Evolutionary conservation across 176 grass and related monocot species (phyloP).

Genomic region (Eleusine coracana): DNA sequence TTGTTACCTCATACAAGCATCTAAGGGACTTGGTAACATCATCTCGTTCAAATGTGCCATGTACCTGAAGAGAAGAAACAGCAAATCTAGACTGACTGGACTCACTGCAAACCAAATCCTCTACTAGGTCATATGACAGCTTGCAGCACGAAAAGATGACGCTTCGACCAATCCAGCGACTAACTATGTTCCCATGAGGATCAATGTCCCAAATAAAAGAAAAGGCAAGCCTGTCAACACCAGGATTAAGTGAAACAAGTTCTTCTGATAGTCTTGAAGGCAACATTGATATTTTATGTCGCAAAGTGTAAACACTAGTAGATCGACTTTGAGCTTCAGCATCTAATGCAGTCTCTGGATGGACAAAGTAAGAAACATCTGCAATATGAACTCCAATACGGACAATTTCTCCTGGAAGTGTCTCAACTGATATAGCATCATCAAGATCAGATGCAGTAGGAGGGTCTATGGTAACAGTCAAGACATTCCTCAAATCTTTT

Average conservation of each 20-base stretch:
- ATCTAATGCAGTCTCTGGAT: conserved; percentile 78
- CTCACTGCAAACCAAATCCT: conserved; percentile 66
- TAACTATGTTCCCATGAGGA: conserved; percentile 69
- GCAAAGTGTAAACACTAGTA: conserved; percentile 85
- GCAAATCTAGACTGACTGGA: conserved; percentile 42
- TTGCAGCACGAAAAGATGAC: conserved; percentile 91
- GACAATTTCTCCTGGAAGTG: conserved; percentile 57
- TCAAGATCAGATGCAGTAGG: conserved; percentile 80
- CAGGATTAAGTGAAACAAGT: conserved; percentile 76
- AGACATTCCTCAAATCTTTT: conserved; percentile 74
- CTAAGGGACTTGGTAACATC: conserved; percentile 72
- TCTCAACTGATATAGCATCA: conserved; percentile 92
- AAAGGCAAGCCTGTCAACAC: conserved; percentile 81
- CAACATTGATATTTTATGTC: conserved; percentile 75
- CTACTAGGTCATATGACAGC: conserved; percentile 77
- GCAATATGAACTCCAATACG: conserved; percentile 92
- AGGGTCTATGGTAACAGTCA: conserved; percentile 88
- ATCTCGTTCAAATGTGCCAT: conserved; percentile 65
- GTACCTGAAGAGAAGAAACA: conserved; percentile 55
- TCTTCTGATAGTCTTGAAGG: conserved; percentile 75
- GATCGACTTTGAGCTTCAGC: conserved; percentile 79
- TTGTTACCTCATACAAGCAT: conserved; percentile 65
- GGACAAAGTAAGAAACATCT: conserved; percentile 93
- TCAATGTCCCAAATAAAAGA: conserved; percentile 96
- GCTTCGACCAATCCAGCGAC: conserved; percentile 82